Conservation (phyloP, 345 rosid genomes). For the Euphorbia tirucalli region DNA sequence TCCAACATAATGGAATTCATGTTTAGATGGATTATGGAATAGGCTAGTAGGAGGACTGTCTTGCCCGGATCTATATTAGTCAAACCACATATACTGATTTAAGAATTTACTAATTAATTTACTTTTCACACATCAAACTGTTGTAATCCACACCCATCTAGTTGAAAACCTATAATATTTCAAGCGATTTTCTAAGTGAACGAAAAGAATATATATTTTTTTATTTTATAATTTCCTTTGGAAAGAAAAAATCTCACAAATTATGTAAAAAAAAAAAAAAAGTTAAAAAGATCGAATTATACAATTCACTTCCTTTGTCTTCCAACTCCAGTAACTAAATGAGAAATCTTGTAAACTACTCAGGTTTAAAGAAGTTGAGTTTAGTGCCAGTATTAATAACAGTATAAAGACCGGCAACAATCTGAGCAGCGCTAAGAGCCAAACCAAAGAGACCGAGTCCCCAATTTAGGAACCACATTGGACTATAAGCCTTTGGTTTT, state of each 20-base stretch:
- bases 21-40: too few species aligned
- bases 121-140: too few species aligned
- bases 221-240: background rate
- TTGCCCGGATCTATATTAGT: too few species aligned
- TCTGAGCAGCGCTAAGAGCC: constrained; percentile 18
- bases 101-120: too few species aligned
- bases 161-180: too few species aligned
- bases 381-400: constrained; percentile 24
- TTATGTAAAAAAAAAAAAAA: background rate
- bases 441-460: constrained; percentile 29
- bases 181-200: too few species aligned
- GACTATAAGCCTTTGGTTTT: constrained; percentile 23
- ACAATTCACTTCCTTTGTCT: background rate
- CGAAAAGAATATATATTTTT: background rate
- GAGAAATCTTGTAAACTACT: too few species aligned
- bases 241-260: constrained; percentile 7
- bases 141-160: too few species aligned
- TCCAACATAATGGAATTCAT: too few species aligned
- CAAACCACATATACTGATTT: too few species aligned
- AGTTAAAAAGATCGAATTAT: background rate
- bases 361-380: constrained; percentile 33
- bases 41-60: too few species aligned
- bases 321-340: too few species aligned
- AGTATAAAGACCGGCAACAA: constrained; percentile 28
- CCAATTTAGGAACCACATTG: constrained; percentile 34